Evolutionary conservation across 306 rosid genomes (phyloP).

Genomic region (Vigna unguiculata): DNA sequence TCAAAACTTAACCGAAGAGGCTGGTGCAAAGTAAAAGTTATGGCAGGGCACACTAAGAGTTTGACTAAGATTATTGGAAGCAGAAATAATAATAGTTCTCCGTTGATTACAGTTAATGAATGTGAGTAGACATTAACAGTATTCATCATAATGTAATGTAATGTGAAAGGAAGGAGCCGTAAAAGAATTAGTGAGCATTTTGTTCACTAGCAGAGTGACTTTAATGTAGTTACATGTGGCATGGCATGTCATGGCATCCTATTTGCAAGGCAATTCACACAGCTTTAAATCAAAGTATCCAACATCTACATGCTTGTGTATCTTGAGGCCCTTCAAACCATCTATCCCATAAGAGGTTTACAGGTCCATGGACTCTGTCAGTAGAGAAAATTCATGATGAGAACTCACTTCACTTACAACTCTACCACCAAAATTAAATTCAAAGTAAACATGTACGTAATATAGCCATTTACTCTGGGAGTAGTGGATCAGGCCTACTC

Average conservation of each 20-base stretch:
- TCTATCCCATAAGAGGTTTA: conserved; percentile 70
- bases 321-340: conserved; percentile 91
- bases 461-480: conserved; percentile 63
- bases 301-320: conserved; percentile 69
- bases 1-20: no score
- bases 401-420: conserved; percentile 8
- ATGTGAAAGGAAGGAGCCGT: conserved; percentile 10
- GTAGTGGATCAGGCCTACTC: conserved; percentile 69
- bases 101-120: conserved; percentile 44
- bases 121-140: conserved; percentile 32
- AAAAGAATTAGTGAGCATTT: conserved; percentile 28
- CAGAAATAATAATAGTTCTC: conserved; percentile 43
- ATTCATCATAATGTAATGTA: conserved; percentile 11
- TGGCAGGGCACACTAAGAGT: background rate
- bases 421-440: background rate
- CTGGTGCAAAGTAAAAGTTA: background rate
- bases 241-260: conserved; percentile 2
- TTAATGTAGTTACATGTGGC: conserved; percentile 39
- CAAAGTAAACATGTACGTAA: conserved; percentile 36
- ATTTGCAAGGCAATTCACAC: conserved; percentile 32
- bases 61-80: background rate
- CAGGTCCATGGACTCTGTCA: conserved; percentile 69
- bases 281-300: conserved; percentile 50
- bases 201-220: conserved; percentile 31
- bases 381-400: conserved; percentile 34